A percentile compares a stretch with the other conserved stretches of the same genome.
Conservation (phyloP, 345 rosid genomes). For the Xanthoceras sorbifolium region DNA sequence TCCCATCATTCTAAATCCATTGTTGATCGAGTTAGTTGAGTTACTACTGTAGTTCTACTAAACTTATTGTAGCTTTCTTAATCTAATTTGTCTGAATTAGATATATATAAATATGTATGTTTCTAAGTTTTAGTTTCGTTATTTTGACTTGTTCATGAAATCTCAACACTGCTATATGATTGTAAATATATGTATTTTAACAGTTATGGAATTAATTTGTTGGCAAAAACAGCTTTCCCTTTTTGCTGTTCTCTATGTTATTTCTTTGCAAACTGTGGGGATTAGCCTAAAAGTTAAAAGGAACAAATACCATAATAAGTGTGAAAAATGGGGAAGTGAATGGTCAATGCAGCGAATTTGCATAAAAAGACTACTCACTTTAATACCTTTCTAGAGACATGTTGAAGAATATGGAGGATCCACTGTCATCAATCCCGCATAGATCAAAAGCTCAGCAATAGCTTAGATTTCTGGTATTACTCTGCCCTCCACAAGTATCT, state of each 20-base stretch:
- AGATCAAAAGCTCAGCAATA: slow-evolving; percentile 1
- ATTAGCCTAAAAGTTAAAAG: background rate
- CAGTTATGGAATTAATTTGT: slow-evolving; percentile 18
- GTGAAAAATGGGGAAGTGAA: background rate
- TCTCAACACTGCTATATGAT: slow-evolving; percentile 11
- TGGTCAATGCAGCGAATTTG: too few species aligned
- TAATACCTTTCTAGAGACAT: background rate
- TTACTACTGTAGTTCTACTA: slow-evolving; percentile 25
- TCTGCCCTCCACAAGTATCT: background rate
- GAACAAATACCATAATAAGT: background rate
- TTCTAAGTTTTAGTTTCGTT: slow-evolving; percentile 19
- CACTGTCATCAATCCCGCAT: background rate
- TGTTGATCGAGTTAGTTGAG: slow-evolving; percentile 5
- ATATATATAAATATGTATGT: slow-evolving; percentile 4
- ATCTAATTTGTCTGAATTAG: slow-evolving; percentile 23
- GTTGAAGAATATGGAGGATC: slow-evolving; percentile 9
- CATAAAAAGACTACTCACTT: background rate
- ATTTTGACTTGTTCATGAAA: slow-evolving; percentile 17
- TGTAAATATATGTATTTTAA: slow-evolving; percentile 35
- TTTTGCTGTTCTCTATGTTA: background rate
- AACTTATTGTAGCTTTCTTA: slow-evolving; percentile 25
- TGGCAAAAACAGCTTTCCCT: background rate
- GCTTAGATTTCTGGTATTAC: slow-evolving; percentile 13
- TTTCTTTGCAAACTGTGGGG: too few species aligned
- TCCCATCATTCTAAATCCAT: slow-evolving; percentile 62